These are phyloP conservation scores for Cicer yamashitae DNA, from an alignment of 306 rosid species.

Conservation along the genomic window DNA sequence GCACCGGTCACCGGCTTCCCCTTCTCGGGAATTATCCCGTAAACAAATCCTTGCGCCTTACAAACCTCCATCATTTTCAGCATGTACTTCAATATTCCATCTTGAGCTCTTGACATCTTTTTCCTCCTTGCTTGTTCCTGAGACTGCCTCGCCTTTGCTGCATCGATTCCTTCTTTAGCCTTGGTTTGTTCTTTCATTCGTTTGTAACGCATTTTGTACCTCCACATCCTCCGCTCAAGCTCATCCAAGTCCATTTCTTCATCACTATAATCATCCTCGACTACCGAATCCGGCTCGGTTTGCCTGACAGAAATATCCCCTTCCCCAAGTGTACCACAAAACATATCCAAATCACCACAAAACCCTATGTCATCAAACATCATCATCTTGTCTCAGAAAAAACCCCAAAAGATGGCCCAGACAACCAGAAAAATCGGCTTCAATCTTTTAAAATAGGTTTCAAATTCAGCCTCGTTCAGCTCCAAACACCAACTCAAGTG, in stretches of 20 bases:
- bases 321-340: slow-evolving; percentile 58
- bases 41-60: slow-evolving; percentile 89
- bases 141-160: slow-evolving; percentile 69
- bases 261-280: slow-evolving; percentile 69
- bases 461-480: slow-evolving; percentile 27
- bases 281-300: slow-evolving; percentile 54
- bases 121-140: slow-evolving; percentile 90
- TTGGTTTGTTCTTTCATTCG: slow-evolving; percentile 66
- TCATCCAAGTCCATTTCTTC: slow-evolving; percentile 72
- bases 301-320: slow-evolving; percentile 54
- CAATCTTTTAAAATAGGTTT: not conserved
- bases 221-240: slow-evolving; percentile 88
- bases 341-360: slow-evolving; percentile 65
- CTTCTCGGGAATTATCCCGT: slow-evolving; percentile 87
- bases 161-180: slow-evolving; percentile 65
- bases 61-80: slow-evolving; percentile 94
- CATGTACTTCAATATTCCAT: slow-evolving; percentile 86
- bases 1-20: slow-evolving; percentile 90
- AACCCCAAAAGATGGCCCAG: not conserved
- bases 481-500: slow-evolving; percentile 8
- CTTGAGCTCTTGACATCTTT: slow-evolving; percentile 92
- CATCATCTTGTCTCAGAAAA: slow-evolving; percentile 57
- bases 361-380: slow-evolving; percentile 69
- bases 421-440: slow-evolving; percentile 4
- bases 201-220: slow-evolving; percentile 65